Evolutionary conservation across 2,329 filamentous ascomycete genomes (phyloP).

Genomic region (Lecanicillium sp.): DNA sequence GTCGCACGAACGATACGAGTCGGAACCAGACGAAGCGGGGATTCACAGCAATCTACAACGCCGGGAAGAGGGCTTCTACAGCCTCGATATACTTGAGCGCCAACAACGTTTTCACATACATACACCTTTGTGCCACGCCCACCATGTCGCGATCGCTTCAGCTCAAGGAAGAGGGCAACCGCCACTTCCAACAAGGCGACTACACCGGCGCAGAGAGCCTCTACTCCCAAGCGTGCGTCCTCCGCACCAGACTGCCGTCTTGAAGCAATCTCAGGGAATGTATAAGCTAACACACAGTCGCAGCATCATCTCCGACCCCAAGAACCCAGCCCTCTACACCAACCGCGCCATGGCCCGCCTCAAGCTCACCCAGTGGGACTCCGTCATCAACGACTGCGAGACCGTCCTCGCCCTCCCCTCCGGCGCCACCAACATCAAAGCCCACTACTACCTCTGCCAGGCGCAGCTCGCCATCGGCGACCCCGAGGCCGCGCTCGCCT

Average conservation of each 20-base stretch:
- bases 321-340: conserved; percentile 75
- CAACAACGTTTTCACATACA: too few species aligned
- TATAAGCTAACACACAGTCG: neutral
- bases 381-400: conserved; percentile 70
- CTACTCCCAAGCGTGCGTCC: conserved; percentile 64
- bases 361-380: conserved; percentile 66
- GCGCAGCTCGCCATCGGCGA: conserved; percentile 64
- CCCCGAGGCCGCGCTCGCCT: conserved; percentile 64
- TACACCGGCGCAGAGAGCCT: conserved; percentile 59
- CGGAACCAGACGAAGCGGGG: too few species aligned
- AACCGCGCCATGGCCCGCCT: conserved; percentile 83
- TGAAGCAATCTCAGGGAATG: too few species aligned
- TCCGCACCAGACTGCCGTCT: too few species aligned
- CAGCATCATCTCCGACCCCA: conserved; percentile 71
- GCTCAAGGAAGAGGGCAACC: conserved; percentile 57
- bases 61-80: too few species aligned
- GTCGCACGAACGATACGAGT: too few species aligned
- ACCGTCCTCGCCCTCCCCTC: conserved; percentile 64
- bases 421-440: conserved; percentile 61
- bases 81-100: too few species aligned
- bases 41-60: too few species aligned
- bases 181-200: conserved; percentile 58
- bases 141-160: conserved; percentile 31
- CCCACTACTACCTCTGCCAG: conserved; percentile 75
- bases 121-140: neutral